These are phyloP conservation scores for Apiotrichum domesticum DNA, from an alignment of 1,284 basidiomycete genomes.

Conservation along the genomic window DNA sequence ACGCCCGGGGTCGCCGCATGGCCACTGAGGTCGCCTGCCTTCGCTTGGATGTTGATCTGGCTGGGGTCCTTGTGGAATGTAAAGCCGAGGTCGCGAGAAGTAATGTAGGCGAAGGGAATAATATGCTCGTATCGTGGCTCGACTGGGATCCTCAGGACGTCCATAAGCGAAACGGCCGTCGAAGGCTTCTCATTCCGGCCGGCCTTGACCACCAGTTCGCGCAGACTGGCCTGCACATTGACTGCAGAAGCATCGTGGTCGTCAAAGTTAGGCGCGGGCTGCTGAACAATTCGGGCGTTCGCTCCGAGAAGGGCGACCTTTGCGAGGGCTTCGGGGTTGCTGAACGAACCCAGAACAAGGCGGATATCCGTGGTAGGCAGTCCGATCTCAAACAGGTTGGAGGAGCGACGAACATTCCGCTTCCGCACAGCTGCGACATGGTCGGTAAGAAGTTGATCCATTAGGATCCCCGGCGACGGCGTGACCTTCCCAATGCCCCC, in stretches of 20 bases:
- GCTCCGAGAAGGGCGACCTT: neutral
- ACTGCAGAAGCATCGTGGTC: neutral
- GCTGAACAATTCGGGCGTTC: slow-evolving; percentile 4
- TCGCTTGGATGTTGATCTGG: slow-evolving; percentile 7
- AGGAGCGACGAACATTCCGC: neutral
- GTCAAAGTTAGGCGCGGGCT: slow-evolving; percentile 1
- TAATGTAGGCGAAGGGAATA: slow-evolving; percentile 3
- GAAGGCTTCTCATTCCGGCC: neutral
- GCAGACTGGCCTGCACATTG: slow-evolving; percentile 1
- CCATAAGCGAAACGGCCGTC: slow-evolving; percentile 4
- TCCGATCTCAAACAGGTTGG: slow-evolving; percentile 11
- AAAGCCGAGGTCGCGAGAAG: neutral
- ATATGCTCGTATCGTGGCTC: neutral
- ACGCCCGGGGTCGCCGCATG: slow-evolving; percentile 19
- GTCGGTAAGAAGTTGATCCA: slow-evolving; percentile 11
- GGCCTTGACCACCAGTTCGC: neutral
- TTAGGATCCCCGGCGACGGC: slow-evolving; percentile 2
- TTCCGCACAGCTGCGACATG: slow-evolving; percentile 9
- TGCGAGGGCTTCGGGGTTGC: slow-evolving; percentile 1
- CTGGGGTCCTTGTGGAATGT: slow-evolving; percentile 1
- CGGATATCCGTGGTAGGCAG: slow-evolving; percentile 9
- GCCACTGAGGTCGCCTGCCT: slow-evolving; percentile 3
- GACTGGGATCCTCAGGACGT: slow-evolving; percentile 6
- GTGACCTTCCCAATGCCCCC: neutral
- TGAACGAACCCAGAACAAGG: slow-evolving; percentile 5